Base-by-base conservation (phyloP, 495 filamentous ascomycete genomes). In the Glutinoglossum americanum region DNA sequence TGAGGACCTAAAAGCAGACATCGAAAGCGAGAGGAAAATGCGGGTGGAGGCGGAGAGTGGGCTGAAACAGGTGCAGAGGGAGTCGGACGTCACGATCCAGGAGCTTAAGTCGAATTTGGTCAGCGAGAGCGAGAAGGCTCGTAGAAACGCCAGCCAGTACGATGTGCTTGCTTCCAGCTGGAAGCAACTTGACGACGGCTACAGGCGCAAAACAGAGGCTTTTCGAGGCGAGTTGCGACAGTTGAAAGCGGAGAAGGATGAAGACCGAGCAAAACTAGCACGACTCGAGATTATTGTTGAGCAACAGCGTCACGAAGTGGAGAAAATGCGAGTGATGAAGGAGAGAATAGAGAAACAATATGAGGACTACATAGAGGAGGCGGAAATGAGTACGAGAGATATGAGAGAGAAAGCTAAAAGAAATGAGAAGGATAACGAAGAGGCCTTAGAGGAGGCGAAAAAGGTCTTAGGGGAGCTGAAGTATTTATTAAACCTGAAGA, bases 81-180 rank as follows among this genome's bases (percentile, higher is more conserved):
- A 76, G 62, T 74, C 77, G 60, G 74, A 76, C 32, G 76, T 76
- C 25, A 78, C 67, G 10, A 70, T 73, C 27, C 70, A 73, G 35
- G 67, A 78, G 17, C 74, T 78, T 58, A 76, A 80, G 62, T 68
- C 71, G 9, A 76, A 81, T 61, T 74, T 81, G 35, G 80, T 85
- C 49, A 79, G 83, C 60, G 71, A 79, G 26, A 76, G 72, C 53
- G 75, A 78, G 54, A 70, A 78, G 51, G 75, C 79, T 51, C 71
- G 72, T 59, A 66, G 73, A 61, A 66, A 73, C 21, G 69, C 68
- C 7, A 75, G 72, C 15, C 77, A 86, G 58, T 89, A 89, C 63
- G 84, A 89, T 21, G 78, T 83, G 4, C 74, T 92, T 47, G 73
- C 76, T 30, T 76, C 74, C 33, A 74, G 83, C 60, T 84, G 80